A percentile compares a stretch with the other conserved stretches of the same genome.
Evolutionary conservation across 2,329 filamentous ascomycete species (phyloP).

Genomic region (Phaeosphaeriaceae sp.): DNA sequence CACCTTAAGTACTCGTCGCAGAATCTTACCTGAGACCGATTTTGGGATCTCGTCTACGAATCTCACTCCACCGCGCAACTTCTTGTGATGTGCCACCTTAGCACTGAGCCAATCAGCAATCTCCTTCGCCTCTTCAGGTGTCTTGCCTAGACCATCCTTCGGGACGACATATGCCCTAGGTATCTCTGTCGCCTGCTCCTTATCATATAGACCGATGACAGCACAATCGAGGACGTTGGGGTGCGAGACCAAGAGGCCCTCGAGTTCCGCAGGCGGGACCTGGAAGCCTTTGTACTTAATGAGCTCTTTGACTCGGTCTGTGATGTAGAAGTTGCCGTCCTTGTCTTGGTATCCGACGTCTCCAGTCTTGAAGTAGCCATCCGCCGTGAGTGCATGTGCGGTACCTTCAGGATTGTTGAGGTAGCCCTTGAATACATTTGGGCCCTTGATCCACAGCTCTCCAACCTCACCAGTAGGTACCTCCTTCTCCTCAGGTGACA

Average conservation of each 20-base stretch:
- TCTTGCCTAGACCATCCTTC: slow-evolving; percentile 35
- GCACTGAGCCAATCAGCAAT: slow-evolving; percentile 53
- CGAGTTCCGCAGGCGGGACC: slow-evolving; percentile 57
- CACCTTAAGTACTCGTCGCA: slow-evolving; percentile 54
- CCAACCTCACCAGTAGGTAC: slow-evolving; percentile 67
- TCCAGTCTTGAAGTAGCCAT: slow-evolving; percentile 90
- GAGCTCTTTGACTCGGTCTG: slow-evolving; percentile 68
- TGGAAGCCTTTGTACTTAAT: slow-evolving; percentile 57
- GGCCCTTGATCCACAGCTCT: slow-evolving; percentile 73
- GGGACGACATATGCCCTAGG: slow-evolving; percentile 49
- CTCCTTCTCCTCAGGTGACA: slow-evolving; percentile 67
- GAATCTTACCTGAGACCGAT: slow-evolving; percentile 56
- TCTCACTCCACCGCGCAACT: slow-evolving; percentile 53
- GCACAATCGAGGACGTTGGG: slow-evolving; percentile 53
- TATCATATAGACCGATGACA: slow-evolving; percentile 54
- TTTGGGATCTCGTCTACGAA: slow-evolving; percentile 59
- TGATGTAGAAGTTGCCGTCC: slow-evolving; percentile 86
- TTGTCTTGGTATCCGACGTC: slow-evolving; percentile 82
- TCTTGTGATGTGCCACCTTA: slow-evolving; percentile 57
- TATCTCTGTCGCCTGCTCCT: slow-evolving; percentile 55
- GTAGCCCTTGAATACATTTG: slow-evolving; percentile 82
- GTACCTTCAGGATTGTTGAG: slow-evolving; percentile 76
- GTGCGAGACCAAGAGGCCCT: slow-evolving; percentile 53
- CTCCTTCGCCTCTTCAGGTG: slow-evolving; percentile 42
- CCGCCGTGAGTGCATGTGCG: slow-evolving; percentile 71